Evolutionary conservation across 2,329 filamentous ascomycete species (phyloP).

Genomic region (Aureobasidium melanogenum): DNA sequence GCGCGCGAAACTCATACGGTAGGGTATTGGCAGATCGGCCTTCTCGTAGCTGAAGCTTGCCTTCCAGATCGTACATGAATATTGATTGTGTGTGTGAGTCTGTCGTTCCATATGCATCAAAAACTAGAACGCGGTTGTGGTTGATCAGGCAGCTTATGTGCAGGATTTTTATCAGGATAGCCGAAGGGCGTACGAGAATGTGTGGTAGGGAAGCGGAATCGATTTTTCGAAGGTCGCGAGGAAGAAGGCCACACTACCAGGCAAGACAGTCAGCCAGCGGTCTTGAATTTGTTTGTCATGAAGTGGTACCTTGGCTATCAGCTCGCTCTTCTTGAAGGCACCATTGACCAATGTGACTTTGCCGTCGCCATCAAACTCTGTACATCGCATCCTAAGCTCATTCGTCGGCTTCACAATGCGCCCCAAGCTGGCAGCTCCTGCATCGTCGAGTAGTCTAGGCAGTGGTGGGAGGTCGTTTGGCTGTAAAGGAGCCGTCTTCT

Average conservation of each 20-base stretch:
- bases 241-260: conserved; percentile 73
- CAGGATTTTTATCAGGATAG: conserved; percentile 91
- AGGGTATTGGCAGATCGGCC: conserved; percentile 44
- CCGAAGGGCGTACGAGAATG: conserved; percentile 84
- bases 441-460: conserved; percentile 48
- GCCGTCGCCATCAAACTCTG: conserved; percentile 86
- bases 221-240: conserved; percentile 93
- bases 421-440: conserved; percentile 40
- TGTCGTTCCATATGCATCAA: conserved; percentile 90
- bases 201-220: conserved; percentile 93
- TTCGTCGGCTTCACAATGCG: conserved; percentile 71
- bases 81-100: conserved; percentile 92
- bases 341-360: conserved; percentile 88
- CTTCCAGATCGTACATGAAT: conserved; percentile 96
- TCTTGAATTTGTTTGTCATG: background rate
- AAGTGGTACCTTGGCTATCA: conserved; percentile 74
- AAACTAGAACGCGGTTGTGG: conserved; percentile 85
- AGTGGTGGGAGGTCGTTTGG: conserved; percentile 38
- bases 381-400: conserved; percentile 81
- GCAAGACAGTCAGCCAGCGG: background rate
- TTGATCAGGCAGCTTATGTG: conserved; percentile 95
- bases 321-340: conserved; percentile 94
- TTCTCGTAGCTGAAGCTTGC: conserved; percentile 77
- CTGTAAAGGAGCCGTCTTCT: background rate
- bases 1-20: conserved; percentile 90